Evolutionary conservation across 495 filamentous ascomycete genomes (phyloP).

Genomic region (Tuber aestivum): DNA sequence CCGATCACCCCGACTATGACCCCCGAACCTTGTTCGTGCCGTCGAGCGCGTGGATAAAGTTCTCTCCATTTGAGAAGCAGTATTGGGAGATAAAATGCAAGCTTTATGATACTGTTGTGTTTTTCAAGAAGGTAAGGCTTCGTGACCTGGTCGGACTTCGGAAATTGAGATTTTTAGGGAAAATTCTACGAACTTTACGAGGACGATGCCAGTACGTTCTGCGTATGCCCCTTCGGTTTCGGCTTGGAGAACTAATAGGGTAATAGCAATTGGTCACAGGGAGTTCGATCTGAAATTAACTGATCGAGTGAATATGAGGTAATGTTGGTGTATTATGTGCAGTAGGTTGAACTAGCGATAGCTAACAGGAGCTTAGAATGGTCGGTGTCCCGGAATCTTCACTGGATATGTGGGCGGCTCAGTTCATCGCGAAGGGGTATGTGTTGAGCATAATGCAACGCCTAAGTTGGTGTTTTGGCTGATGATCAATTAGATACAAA

Average conservation of each 20-base stretch:
- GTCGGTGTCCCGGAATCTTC: slow-evolving; percentile 93
- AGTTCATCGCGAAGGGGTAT: slow-evolving; percentile 41
- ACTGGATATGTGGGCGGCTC: slow-evolving; percentile 60
- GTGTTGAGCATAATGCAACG: not conserved
- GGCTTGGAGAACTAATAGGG: not conserved
- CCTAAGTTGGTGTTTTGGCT: not conserved
- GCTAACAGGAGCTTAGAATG: slow-evolving; percentile 50
- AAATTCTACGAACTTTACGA: slow-evolving; percentile 99
- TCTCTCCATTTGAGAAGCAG: slow-evolving; percentile 93
- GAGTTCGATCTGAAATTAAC: slow-evolving; percentile 97
- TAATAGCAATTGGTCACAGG: slow-evolving; percentile 73
- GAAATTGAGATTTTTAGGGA: slow-evolving; percentile 47
- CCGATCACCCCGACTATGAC: slow-evolving; percentile 82
- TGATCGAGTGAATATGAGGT: slow-evolving; percentile 94
- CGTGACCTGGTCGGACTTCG: not conserved
- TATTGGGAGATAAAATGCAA: slow-evolving; percentile 99
- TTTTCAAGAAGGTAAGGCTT: slow-evolving; percentile 73
- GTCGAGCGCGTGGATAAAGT: slow-evolving; percentile 63
- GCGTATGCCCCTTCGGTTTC: not conserved
- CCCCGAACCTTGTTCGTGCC: slow-evolving; percentile 88
- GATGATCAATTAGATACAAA: slow-evolving; percentile 54
- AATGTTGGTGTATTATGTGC: not conserved
- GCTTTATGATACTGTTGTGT: slow-evolving; percentile 94
- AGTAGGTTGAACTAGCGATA: slow-evolving; percentile 69
- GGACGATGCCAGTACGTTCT: slow-evolving; percentile 66